phyloP scores from a whole-genome alignment of 2,329 filamentous ascomycete species.

The Penicillium sp. region DNA sequence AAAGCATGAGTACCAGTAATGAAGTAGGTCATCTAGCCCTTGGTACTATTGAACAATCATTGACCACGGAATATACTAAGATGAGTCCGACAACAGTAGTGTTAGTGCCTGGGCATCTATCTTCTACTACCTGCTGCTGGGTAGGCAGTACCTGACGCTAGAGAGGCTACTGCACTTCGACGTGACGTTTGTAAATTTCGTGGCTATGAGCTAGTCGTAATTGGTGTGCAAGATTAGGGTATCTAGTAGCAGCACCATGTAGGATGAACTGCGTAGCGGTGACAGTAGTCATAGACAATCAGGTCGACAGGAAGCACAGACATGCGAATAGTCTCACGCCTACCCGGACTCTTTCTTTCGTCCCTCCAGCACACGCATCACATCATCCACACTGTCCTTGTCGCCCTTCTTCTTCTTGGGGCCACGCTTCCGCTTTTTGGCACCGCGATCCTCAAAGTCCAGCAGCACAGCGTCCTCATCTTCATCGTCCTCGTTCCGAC shows the following conservation, averaged over 20 bases:
- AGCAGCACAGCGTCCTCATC: conserved; percentile 66
- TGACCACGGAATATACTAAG: no score
- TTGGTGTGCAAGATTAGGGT: not conserved
- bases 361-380: conserved; percentile 74
- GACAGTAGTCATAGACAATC: not conserved
- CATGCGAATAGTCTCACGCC: not conserved
- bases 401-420: conserved; percentile 54
- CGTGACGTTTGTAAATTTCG: no score
- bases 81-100: no score
- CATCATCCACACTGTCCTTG: conserved; percentile 71
- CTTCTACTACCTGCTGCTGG: no score
- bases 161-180: no score
- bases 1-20: not conserved
- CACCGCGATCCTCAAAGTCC: conserved; percentile 44
- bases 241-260: not conserved
- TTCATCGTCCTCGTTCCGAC: conserved; percentile 82
- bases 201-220: not conserved
- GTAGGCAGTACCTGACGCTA: no score
- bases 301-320: not conserved
- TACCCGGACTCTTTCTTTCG: conserved; percentile 43
- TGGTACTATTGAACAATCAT: no score
- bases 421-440: conserved; percentile 54
- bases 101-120: no score
- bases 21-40: not conserved
- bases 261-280: not conserved